Evolutionary conservation across 225 moss, liverwort and hornwort genomes (phyloP).

Genomic region (Polytrichum formosum): DNA sequence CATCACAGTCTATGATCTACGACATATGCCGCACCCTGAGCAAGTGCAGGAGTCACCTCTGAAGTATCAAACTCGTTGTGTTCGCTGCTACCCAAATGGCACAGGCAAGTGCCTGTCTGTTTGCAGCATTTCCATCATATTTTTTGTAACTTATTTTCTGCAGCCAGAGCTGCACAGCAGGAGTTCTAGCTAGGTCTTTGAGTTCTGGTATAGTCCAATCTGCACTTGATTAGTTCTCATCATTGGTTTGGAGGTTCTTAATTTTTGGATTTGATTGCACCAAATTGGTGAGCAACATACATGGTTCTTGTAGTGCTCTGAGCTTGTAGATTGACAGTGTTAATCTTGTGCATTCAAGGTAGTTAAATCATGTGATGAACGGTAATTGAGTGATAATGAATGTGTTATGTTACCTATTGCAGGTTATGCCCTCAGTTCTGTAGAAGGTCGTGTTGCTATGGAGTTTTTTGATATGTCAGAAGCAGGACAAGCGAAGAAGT

Average conservation of each 20-base stretch:
- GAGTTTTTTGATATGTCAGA: constrained; percentile 98
- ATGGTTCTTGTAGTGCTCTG: no score
- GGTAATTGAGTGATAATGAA: neutral
- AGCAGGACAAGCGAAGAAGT: constrained; percentile 95
- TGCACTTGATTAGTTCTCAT: neutral
- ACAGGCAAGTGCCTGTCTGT: constrained; percentile 44
- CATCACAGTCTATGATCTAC: constrained; percentile 87
- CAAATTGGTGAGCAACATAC: no score
- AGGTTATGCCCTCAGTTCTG: constrained; percentile 98
- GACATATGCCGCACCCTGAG: constrained; percentile 88
- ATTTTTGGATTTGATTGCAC: no score
- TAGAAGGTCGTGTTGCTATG: constrained; percentile 99
- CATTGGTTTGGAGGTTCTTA: neutral
- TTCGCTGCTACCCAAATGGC: constrained; percentile 95
- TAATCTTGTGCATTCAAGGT: no score
- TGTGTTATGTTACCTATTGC: constrained; percentile 15
- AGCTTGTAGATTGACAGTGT: no score
- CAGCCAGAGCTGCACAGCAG: no score
- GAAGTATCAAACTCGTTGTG: constrained; percentile 98
- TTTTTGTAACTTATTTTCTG: no score
- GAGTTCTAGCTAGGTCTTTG: no score
- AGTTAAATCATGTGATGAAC: no score
- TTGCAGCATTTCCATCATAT: no score
- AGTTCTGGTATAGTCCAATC: neutral
- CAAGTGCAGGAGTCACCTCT: constrained; percentile 88